Evolutionary conservation across 2,329 filamentous ascomycete species (phyloP).

Genomic region (Phialophora macrospora): DNA sequence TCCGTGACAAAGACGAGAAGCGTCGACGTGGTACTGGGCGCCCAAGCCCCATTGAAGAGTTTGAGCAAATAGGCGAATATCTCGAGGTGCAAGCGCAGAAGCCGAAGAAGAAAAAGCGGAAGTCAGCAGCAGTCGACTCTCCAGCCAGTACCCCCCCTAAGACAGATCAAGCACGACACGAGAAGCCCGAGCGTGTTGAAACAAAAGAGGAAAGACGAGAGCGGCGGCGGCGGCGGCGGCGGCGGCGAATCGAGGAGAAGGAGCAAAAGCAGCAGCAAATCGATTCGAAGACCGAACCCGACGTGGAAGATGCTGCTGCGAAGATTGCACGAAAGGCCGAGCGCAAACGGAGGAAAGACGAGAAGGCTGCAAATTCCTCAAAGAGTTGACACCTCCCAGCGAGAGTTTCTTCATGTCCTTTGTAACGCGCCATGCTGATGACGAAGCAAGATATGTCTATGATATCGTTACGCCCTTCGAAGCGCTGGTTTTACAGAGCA

Average conservation of each 20-base stretch:
- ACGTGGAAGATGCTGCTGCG: conserved; percentile 20
- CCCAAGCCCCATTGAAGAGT: conserved; percentile 34
- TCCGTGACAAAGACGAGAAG: conserved; percentile 34
- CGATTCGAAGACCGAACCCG: conserved; percentile 8
- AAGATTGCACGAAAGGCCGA: conserved; percentile 33
- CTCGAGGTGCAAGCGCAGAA: conserved; percentile 28
- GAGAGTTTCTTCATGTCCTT: neutral
- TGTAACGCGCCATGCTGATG: neutral
- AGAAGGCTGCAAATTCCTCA: conserved; percentile 20
- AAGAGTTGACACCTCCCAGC: neutral
- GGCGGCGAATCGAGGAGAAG: conserved; percentile 33
- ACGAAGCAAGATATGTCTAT: neutral
- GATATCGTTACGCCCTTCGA: neutral
- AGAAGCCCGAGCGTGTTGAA: conserved; percentile 16
- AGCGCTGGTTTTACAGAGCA: neutral
- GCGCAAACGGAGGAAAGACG: conserved; percentile 32
- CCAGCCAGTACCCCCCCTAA: neutral
- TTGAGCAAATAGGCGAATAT: conserved; percentile 34
- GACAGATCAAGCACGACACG: conserved; percentile 1
- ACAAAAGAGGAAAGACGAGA: conserved; percentile 37
- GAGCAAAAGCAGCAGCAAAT: conserved; percentile 7
- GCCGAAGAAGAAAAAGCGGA: conserved; percentile 26
- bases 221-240: conserved; percentile 30
- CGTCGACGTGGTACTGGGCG: conserved; percentile 19
- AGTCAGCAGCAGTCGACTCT: conserved; percentile 10